phyloP scores from a whole-genome alignment of 257 asterid species.

The Marsdenia floribunda region DNA sequence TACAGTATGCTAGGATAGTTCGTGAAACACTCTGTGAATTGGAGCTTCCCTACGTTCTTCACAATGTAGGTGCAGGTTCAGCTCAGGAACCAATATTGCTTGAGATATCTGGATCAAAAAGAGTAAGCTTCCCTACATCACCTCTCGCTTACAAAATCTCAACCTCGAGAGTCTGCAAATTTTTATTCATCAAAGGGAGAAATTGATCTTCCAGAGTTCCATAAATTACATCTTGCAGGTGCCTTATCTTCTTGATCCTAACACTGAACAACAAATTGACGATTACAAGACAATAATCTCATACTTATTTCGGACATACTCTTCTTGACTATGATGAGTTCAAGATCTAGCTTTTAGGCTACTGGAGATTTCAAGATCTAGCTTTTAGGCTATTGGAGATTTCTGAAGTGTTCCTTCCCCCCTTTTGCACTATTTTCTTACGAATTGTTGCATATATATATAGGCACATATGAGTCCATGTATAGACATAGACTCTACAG shows the following conservation, averaged over 20 bases:
- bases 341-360: not conserved
- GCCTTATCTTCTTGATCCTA: conserved; percentile 70
- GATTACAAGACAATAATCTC: conserved; percentile 52
- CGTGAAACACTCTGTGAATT: conserved; percentile 77
- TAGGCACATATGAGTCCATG: too few relatives aligned
- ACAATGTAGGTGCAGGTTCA: conserved; percentile 63
- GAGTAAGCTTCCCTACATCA: conserved; percentile 33
- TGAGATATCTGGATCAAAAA: conserved; percentile 56
- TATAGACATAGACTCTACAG: too few relatives aligned
- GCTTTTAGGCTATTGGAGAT: too few relatives aligned
- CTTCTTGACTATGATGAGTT: conserved; percentile 17
- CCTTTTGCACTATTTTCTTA: too few relatives aligned
- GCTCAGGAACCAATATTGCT: conserved; percentile 34
- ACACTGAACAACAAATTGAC: conserved; percentile 42
- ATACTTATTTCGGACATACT: conserved; percentile 54
- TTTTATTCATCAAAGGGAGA: not conserved
- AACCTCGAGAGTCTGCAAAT: not conserved
- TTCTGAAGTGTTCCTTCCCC: too few relatives aligned
- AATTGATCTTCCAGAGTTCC: not conserved
- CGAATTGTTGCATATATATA: too few relatives aligned
- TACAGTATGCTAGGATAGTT: conserved; percentile 68
- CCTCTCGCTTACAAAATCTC: not conserved
- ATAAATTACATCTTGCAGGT: conserved; percentile 40
- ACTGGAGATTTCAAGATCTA: too few relatives aligned
- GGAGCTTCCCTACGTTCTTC: conserved; percentile 71